phyloP scores from a whole-genome alignment of 352 stramenopile species.

The Phytophthora rubi region DNA sequence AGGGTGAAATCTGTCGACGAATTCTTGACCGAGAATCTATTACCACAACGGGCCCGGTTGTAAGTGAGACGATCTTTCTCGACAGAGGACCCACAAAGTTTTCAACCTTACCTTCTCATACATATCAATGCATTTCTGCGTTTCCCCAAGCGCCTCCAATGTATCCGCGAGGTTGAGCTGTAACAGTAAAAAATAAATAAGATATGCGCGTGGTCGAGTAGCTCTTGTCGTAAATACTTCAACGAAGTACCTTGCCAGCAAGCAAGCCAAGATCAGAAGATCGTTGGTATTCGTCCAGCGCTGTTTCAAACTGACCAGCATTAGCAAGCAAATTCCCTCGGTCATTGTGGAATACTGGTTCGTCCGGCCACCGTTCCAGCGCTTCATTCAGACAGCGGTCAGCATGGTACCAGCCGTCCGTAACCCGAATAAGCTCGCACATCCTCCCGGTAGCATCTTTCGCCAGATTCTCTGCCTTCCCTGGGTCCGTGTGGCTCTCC shows the following conservation, averaged over 20 bases:
- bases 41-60: slow-evolving; percentile 4
- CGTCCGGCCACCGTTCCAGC: slow-evolving; percentile 55
- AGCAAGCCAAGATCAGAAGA: slow-evolving; percentile 51
- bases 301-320: slow-evolving; percentile 61
- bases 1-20: slow-evolving; percentile 28
- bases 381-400: slow-evolving; percentile 64
- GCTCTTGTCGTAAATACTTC: not conserved
- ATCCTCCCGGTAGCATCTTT: slow-evolving; percentile 49
- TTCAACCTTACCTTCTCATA: slow-evolving; percentile 52
- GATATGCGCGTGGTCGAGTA: not conserved
- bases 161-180: slow-evolving; percentile 65
- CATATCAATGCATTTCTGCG: slow-evolving; percentile 52
- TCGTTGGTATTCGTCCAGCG: slow-evolving; percentile 60
- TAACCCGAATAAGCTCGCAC: slow-evolving; percentile 62
- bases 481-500: slow-evolving; percentile 20
- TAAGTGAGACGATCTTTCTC: not conserved
- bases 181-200: not conserved
- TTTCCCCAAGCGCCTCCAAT: slow-evolving; percentile 67
- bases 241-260: slow-evolving; percentile 49
- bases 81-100: not conserved
- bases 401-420: slow-evolving; percentile 51
- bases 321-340: slow-evolving; percentile 61
- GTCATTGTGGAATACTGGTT: slow-evolving; percentile 64
- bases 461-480: slow-evolving; percentile 34
- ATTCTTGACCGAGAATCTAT: slow-evolving; percentile 41